Percentiles rank a stretch among this genome's conserved stretches.
Evolutionary conservation across 2,329 filamentous ascomycete genomes (phyloP).

Genomic region (Hymenotorrendiella dingleyae): DNA sequence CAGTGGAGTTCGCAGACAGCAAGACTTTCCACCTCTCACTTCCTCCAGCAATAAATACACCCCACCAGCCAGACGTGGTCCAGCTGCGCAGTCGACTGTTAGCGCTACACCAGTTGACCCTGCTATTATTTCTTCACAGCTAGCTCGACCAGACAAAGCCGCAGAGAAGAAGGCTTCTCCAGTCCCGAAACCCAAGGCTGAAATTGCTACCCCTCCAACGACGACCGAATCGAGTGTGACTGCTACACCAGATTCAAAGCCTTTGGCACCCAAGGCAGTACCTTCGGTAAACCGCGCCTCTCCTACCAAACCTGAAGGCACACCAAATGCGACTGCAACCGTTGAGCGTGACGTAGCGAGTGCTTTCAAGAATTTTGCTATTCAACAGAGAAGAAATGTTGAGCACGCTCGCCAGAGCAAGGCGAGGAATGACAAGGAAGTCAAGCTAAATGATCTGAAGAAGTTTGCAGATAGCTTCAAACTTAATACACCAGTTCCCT

Average conservation of each 20-base stretch:
- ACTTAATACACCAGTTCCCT: slow-evolving; percentile 84
- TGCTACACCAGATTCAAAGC: slow-evolving; percentile 24
- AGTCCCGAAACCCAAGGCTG: slow-evolving; percentile 19
- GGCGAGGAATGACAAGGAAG: slow-evolving; percentile 72
- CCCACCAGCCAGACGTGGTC: slow-evolving; percentile 79
- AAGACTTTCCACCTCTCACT: slow-evolving; percentile 62
- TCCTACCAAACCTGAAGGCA: slow-evolving; percentile 28
- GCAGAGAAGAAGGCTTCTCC: slow-evolving; percentile 26
- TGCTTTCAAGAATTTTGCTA: slow-evolving; percentile 60
- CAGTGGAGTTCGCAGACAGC: slow-evolving; percentile 78
- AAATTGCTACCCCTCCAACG: slow-evolving; percentile 26
- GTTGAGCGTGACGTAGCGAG: slow-evolving; percentile 57
- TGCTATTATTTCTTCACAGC: slow-evolving; percentile 83
- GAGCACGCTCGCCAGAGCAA: slow-evolving; percentile 53
- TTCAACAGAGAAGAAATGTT: slow-evolving; percentile 47
- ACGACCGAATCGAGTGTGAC: slow-evolving; percentile 24
- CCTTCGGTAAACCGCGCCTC: slow-evolving; percentile 33
- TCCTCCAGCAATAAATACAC: slow-evolving; percentile 66
- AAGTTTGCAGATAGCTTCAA: slow-evolving; percentile 95
- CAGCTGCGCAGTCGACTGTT: slow-evolving; percentile 66
- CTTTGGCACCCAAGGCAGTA: slow-evolving; percentile 14
- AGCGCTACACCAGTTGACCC: slow-evolving; percentile 76
- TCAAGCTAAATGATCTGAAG: slow-evolving; percentile 89
- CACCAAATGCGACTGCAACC: slow-evolving; percentile 51
- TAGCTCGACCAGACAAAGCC: slow-evolving; percentile 45